Base-by-base conservation (phyloP, 108 stramenopile genomes). In the Skeletonema costatum region DNA sequence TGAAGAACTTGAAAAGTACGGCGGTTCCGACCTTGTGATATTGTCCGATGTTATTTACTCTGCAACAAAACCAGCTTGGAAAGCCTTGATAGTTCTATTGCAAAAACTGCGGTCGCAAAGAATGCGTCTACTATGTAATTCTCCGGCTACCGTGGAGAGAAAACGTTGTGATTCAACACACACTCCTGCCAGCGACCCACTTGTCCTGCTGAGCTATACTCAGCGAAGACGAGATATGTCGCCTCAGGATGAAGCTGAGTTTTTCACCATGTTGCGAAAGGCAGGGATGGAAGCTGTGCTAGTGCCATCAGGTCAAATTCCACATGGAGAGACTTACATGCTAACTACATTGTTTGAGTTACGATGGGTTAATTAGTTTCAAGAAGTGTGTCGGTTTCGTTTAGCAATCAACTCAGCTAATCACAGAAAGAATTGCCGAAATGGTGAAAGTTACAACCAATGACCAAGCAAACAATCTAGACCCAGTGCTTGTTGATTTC, bases 301-400 rank as follows among this genome's bases (percentile, higher is more conserved):
- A 41, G 29, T 71, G 11, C 70, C 70, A 3, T 32, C 70, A 41
- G 25, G 16, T 42, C 39, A 11, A 32, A 71, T 71, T 61, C 70
- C 70, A n/a, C 17, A 71, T 13, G 70, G 70, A 44, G 60, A 71
- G 14, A 71, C 59, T n/a, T 71, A 71, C 58, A 71, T 71, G 60
- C 59, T 71, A 21, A 71, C 70, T 39, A 38, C 60, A n/a, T 19
- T 71, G 41, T 71, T 71, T 39, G 70, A 71, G 32, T 32, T 71
- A 60, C 41, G 70, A 59, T 71, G 70, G 70, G 25, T 10, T 31
- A 48, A 53, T 14, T 68, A 51, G 50, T 51, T 50, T 21, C 7
- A 25, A 56, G 14, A 11, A 16, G 16, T 11, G 38, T 41, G 1
- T 41, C 33, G 39, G 9, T 41, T 12, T 41, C 39, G 39, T 41